phyloP scores from a whole-genome alignment of 1,284 basidiomycete genomes.

The Malassezia caprae region DNA sequence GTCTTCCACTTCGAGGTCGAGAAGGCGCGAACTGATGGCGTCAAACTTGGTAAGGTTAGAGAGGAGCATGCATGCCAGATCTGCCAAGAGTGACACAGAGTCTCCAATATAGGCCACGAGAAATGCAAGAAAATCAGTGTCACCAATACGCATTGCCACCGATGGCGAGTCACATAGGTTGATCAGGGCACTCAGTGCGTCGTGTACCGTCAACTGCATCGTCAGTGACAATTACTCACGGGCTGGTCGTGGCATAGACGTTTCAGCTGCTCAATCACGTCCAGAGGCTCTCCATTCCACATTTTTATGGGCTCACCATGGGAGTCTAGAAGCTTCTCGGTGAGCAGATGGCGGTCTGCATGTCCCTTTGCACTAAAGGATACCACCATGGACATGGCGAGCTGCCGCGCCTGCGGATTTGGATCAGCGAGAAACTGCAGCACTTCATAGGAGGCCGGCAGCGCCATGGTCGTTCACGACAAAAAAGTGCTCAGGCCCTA shows the following conservation, averaged over 20 bases:
- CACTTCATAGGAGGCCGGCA: slow-evolving; percentile 54
- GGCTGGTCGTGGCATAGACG: slow-evolving; percentile 70
- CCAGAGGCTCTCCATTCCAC: slow-evolving; percentile 35
- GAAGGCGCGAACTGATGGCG: slow-evolving; percentile 59
- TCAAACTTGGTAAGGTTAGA: slow-evolving; percentile 83
- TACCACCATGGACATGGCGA: slow-evolving; percentile 73
- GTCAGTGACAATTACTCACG: neutral
- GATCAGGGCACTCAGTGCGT: slow-evolving; percentile 84
- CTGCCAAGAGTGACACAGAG: slow-evolving; percentile 75
- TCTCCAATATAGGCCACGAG: slow-evolving; percentile 83
- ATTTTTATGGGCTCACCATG: slow-evolving; percentile 28
- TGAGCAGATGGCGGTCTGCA: slow-evolving; percentile 32
- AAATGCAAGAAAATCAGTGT: slow-evolving; percentile 67
- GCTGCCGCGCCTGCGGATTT: slow-evolving; percentile 75
- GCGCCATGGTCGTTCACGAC: slow-evolving; percentile 6
- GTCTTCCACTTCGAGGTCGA: slow-evolving; percentile 54
- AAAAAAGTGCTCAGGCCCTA: neutral
- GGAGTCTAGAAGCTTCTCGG: slow-evolving; percentile 28
- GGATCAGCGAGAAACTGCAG: slow-evolving; percentile 73
- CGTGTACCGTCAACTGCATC: slow-evolving; percentile 65
- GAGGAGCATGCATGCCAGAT: slow-evolving; percentile 88
- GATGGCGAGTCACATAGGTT: slow-evolving; percentile 80
- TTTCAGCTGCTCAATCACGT: slow-evolving; percentile 59
- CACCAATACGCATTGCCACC: slow-evolving; percentile 60
- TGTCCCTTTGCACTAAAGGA: slow-evolving; percentile 35